A percentile compares a stretch with the other conserved stretches of the same genome.
Evolutionary conservation across 2,329 filamentous ascomycete species (phyloP).

Genomic region (Daldinia sp.): DNA sequence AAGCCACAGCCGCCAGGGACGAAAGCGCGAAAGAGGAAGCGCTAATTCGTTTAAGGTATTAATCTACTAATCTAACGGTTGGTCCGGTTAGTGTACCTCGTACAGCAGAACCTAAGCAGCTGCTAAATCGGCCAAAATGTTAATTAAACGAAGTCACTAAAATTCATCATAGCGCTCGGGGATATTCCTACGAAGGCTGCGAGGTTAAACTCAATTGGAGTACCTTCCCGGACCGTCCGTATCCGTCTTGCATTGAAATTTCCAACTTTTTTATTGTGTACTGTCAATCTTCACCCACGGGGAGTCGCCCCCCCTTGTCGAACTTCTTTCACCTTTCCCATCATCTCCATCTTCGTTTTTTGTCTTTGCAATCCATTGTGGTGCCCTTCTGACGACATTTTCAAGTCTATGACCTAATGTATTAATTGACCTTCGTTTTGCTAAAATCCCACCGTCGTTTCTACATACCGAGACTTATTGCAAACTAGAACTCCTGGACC

Average conservation of each 20-base stretch:
- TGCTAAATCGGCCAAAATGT: constrained; percentile 17
- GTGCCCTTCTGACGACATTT: constrained; percentile 24
- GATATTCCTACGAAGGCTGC: constrained; percentile 22
- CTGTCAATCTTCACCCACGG: constrained; percentile 26
- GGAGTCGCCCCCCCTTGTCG: constrained; percentile 19
- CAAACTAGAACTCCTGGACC: constrained; percentile 30
- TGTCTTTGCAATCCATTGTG: neutral
- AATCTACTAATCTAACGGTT: constrained; percentile 15
- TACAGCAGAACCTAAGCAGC: constrained; percentile 1
- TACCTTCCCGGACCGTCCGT: constrained; percentile 28
- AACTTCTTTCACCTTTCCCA: constrained; percentile 26
- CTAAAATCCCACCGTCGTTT: constrained; percentile 27
- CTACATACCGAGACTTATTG: constrained; percentile 34
- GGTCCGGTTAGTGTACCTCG: constrained; percentile 7
- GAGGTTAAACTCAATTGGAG: constrained; percentile 40
- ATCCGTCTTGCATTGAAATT: constrained; percentile 30
- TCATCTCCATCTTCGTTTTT: constrained; percentile 13
- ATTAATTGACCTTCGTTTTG: constrained; percentile 13
- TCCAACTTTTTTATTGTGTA: constrained; percentile 38
- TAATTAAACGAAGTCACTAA: constrained; percentile 29
- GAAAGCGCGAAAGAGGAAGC: constrained; percentile 14
- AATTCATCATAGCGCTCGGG: constrained; percentile 36
- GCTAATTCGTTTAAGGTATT: constrained; percentile 30
- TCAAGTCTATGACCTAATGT: constrained; percentile 37
- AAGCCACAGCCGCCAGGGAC: constrained; percentile 30